Conservation (phyloP, 73 alveolate genomes). For the Stentor coeruleus region DNA sequence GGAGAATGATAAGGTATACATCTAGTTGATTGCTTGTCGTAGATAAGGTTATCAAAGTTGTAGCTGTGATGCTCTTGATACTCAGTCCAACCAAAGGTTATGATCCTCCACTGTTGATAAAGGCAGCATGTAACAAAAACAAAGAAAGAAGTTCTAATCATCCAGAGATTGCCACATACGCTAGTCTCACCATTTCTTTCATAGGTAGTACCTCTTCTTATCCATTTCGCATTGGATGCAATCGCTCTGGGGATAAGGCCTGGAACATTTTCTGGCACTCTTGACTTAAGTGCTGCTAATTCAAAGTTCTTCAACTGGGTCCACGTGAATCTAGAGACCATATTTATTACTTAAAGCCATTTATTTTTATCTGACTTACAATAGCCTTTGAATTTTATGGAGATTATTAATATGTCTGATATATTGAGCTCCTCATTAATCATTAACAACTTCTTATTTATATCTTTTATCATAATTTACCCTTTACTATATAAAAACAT, state of each 20-base stretch:
- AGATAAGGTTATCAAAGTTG: conserved; percentile 14
- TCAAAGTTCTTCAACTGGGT: conserved; percentile 2
- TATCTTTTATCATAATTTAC: no score
- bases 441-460: no score
- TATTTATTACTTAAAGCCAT: background rate
- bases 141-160: background rate
- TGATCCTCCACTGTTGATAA: background rate
- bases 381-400: no score
- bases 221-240: background rate
- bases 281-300: conserved; percentile 10
- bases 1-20: conserved; percentile 15
- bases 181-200: conserved; percentile 23
- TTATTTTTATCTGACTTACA: no score
- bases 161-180: background rate
- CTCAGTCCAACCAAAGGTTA: conserved; percentile 19
- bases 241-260: conserved; percentile 11
- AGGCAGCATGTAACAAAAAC: conserved; percentile 26
- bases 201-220: background rate
- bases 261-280: conserved; percentile 16
- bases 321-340: conserved; percentile 21
- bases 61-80: conserved; percentile 15
- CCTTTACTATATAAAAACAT: no score
- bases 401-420: no score
- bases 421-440: no score
- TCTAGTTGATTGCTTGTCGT: conserved; percentile 6